Evolutionary conservation across 441 rosid species (phyloP).

Genomic region (Oxalis stricta): DNA sequence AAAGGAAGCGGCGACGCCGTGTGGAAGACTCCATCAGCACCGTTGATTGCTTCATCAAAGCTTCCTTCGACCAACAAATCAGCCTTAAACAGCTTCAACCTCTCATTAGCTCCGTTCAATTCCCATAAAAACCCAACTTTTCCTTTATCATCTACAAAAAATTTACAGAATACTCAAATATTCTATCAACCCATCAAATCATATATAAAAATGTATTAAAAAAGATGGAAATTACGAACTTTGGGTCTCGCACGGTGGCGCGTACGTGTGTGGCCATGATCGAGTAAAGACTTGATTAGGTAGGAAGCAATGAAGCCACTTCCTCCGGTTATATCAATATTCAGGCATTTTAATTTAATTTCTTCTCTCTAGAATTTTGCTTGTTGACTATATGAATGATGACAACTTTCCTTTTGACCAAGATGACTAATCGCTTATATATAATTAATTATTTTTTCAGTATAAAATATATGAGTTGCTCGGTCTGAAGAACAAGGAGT

Average conservation of each 20-base stretch:
- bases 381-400: too few species aligned
- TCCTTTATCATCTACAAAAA: slow-evolving; percentile 24
- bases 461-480: too few species aligned
- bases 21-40: slow-evolving; percentile 79
- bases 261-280: slow-evolving; percentile 46
- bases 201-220: too few species aligned
- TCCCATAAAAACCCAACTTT: slow-evolving; percentile 49
- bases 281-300: slow-evolving; percentile 43
- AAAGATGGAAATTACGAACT: too few species aligned
- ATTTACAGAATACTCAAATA: not conserved
- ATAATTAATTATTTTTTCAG: too few species aligned
- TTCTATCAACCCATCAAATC: too few species aligned
- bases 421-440: too few species aligned
- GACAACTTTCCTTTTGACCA: too few species aligned
- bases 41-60: slow-evolving; percentile 58
- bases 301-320: slow-evolving; percentile 68
- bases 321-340: slow-evolving; percentile 78
- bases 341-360: slow-evolving; percentile 39
- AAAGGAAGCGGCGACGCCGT: slow-evolving; percentile 72
- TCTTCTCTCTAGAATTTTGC: too few species aligned
- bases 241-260: slow-evolving; percentile 59
- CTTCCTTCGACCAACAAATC: slow-evolving; percentile 60
- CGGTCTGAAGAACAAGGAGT: too few species aligned
- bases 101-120: slow-evolving; percentile 54
- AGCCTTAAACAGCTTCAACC: slow-evolving; percentile 57